These are phyloP conservation scores for Peribolospora baueri DNA, from an alignment of 768 basidiomycete species.

Conservation along the genomic window DNA sequence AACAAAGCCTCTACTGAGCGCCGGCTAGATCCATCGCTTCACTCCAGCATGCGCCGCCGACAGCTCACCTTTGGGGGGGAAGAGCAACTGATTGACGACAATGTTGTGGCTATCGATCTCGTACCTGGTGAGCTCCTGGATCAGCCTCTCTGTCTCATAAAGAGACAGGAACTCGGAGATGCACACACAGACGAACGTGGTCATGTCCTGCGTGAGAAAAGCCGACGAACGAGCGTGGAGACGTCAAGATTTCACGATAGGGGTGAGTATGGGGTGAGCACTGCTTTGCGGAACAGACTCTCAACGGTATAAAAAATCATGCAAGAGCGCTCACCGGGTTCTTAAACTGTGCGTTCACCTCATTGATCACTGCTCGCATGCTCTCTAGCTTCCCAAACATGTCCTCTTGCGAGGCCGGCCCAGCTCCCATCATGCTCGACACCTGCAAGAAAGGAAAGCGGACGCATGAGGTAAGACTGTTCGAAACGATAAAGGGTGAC, in stretches of 20 bases:
- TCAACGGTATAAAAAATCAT: neutral
- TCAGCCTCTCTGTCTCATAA: conserved; percentile 93
- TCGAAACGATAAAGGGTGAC: neutral
- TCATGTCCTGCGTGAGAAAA: conserved; percentile 48
- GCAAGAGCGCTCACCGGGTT: neutral
- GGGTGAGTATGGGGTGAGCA: neutral
- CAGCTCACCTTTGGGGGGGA: conserved; percentile 59
- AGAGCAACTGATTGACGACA: conserved; percentile 88
- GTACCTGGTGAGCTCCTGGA: conserved; percentile 42
- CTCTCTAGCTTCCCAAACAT: conserved; percentile 96
- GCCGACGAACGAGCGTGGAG: neutral
- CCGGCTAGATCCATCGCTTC: too few species aligned
- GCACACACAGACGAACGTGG: conserved; percentile 82
- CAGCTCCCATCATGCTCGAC: conserved; percentile 93
- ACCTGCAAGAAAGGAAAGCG: conserved; percentile 30
- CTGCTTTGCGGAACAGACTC: too few species aligned
- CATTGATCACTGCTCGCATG: conserved; percentile 90
- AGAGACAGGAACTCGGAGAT: conserved; percentile 95
- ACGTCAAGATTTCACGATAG: neutral
- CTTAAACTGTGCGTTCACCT: conserved; percentile 73
- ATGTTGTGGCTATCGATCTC: conserved; percentile 98
- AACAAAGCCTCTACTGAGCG: neutral
- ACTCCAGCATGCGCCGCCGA: too few species aligned
- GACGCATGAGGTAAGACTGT: neutral
- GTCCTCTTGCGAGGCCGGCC: conserved; percentile 66